Evolutionary conservation across 2,329 filamentous ascomycete genomes (phyloP), one percentile per base, ranked within the genome.

Genomic region (Zelopaecilomyces penicillatus): DNA sequence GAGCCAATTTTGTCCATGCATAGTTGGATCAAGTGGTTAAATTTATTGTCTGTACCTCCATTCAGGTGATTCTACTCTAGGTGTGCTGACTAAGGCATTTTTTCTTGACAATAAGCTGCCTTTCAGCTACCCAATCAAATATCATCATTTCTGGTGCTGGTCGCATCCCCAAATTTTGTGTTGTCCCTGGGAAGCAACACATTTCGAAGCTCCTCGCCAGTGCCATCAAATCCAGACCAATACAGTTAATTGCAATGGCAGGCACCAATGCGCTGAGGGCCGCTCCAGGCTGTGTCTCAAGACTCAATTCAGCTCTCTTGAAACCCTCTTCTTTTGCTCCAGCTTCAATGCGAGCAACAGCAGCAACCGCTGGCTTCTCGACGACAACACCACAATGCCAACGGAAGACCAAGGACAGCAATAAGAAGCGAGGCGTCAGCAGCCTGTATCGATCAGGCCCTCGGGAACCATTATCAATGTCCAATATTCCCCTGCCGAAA

Each of bases 401-500:
- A 57, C 68, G 69, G 64, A 70, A 67, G 59, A 65, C 59, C 50
- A 79, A 80, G 59, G 90, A 96, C 69, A 80, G 79, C 68, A 96
- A 87, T 71, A 82, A 76, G 52, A 70, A 79, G 49, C 85, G 93
- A 49, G 91, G 89, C 37, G 79, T 95, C 42, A 95, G 88, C 45
- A 84, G 82, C 27, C 74, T 95, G 46, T 82, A 86, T 53, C 76
- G 84, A 41, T 88, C 85, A 2, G 90, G 90, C 1, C 80, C 82
- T 5, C 78, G 82, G 42, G 80, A 85, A 60, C 79, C 76, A n/a
- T 70, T 94, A 44, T 85, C 83, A 12, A 82, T 93, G 48, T 82
- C 79, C 36, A 78, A 83, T 57, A 75, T 82, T 37, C 73, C 81
- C 41, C 70, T 95, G 44, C 91, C 91, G 1, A 75, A 77, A 58